These are phyloP conservation scores for Osmanthus fragrans DNA, from an alignment of 257 asterid species.

Conservation along the genomic window DNA sequence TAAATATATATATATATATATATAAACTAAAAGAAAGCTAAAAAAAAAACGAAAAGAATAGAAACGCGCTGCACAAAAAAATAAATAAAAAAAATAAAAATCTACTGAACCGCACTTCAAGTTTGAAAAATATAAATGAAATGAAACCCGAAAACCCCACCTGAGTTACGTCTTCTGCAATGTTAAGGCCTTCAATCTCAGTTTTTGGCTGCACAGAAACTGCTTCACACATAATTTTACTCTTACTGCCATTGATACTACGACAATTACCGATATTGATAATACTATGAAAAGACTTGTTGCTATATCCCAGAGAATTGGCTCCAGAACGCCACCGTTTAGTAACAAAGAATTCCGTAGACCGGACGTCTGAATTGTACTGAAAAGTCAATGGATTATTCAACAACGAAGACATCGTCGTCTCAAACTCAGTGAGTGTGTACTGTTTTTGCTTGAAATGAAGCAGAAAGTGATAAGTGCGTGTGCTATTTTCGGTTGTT, in stretches of 20 bases:
- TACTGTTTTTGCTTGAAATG: no score
- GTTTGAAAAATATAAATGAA: neutral
- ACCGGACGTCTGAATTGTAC: conserved; percentile 37
- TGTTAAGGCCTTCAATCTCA: conserved; percentile 83
- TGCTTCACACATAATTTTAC: conserved; percentile 54
- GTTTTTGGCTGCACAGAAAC: conserved; percentile 58
- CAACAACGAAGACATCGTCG: conserved; percentile 56
- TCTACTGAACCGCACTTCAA: neutral
- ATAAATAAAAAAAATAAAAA: neutral
- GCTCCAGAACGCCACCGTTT: conserved; percentile 31
- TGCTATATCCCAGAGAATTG: conserved; percentile 13
- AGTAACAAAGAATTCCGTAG: conserved; percentile 32
- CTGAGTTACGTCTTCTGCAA: conserved; percentile 97
- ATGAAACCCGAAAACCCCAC: conserved; percentile 31
- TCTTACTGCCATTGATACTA: conserved; percentile 23
- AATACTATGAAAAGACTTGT: conserved; percentile 22
- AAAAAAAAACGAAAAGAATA: neutral
- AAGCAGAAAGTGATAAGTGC: no score
- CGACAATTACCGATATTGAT: conserved; percentile 20
- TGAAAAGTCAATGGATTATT: conserved; percentile 54
- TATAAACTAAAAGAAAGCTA: neutral
- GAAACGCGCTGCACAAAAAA: neutral
- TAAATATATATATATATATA: no score
- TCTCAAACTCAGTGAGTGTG: neutral
- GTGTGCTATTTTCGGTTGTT: neutral